phyloP scores from a whole-genome alignment of 768 basidiomycete species.

The Suillus variegatus region DNA sequence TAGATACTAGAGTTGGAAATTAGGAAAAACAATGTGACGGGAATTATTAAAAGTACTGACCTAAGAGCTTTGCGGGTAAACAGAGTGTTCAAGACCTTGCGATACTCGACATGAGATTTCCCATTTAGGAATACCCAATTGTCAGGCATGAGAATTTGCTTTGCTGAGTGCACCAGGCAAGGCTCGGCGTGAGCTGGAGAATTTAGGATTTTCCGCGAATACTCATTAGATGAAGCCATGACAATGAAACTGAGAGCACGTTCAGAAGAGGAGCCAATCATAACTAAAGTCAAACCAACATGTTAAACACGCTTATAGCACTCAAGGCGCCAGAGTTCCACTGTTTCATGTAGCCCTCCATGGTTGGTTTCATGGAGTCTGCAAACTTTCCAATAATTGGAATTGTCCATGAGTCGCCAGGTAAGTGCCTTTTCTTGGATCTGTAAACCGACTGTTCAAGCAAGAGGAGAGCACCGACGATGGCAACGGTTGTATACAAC shows the following conservation, averaged over 20 bases:
- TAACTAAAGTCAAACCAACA: constrained; percentile 52
- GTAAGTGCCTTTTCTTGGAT: constrained; percentile 84
- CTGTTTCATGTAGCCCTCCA: constrained; percentile 90
- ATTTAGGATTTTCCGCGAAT: constrained; percentile 93
- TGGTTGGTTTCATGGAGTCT: constrained; percentile 86
- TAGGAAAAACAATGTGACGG: neutral
- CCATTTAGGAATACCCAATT: constrained; percentile 99
- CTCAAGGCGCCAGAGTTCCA: constrained; percentile 91
- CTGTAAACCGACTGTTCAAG: constrained; percentile 91
- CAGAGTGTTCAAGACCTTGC: constrained; percentile 83
- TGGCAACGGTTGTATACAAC: constrained; percentile 67
- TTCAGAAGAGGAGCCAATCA: neutral
- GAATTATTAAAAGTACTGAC: constrained; percentile 41
- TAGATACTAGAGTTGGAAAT: constrained; percentile 61
- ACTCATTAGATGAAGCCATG: constrained; percentile 94
- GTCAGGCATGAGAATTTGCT: constrained; percentile 77
- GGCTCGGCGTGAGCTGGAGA: constrained; percentile 92
- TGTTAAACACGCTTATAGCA: constrained; percentile 95
- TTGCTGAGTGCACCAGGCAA: constrained; percentile 90
- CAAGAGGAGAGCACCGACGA: constrained; percentile 74
- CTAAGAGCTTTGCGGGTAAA: constrained; percentile 95
- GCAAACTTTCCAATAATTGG: constrained; percentile 97
- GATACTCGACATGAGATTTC: constrained; percentile 91
- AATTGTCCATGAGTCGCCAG: constrained; percentile 90
- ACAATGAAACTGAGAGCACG: constrained; percentile 84